Evolutionary conservation across 1,284 basidiomycete genomes (phyloP), one percentile per base, ranked within the genome.

Genomic region (Malassezia japonica): DNA sequence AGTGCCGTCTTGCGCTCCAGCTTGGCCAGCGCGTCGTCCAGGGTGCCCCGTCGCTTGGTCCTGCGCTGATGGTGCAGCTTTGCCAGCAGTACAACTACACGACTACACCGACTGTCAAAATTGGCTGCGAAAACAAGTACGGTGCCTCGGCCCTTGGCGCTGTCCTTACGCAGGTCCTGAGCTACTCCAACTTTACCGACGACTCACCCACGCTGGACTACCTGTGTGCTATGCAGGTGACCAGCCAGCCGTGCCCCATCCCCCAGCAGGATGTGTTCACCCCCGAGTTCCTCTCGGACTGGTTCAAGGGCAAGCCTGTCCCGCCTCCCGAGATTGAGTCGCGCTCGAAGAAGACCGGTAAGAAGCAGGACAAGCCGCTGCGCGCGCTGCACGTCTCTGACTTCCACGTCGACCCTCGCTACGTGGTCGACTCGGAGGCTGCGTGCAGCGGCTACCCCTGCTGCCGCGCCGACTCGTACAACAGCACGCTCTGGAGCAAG

Each of bases 371-470:
- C 10, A 74, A 82, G 62, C 77, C 80, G 40, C 74, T 87, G 35
- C 85, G 83, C 62, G 81, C 87, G 2, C 73, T 87, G 39, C 86
- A 87, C 64, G 60, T 86, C 13, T 85, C 83, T 0, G 85, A 87
- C 64, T 77, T 85, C 54, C 86, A 87, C 72, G 74, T 87, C 44
- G 86, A 87, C 66, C 81, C 85, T 79, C 82, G 83, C 27, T 87
- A 81, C 67, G 78, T 82, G 9, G 85, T 80, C 28, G 82, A 83
- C n/a, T 75, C 82, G 3, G 85, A 87, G 72, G 83, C 80, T 7
- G 82, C 83, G 62, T 87, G 85, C 65, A 81, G 80, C 21, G 77
- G 77, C n/a, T 80, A 79, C 16, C 73, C 81, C 4, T 87, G 85
- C 74, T 87, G 85, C 65, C 79, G 86, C 28, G 70, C 74, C 24